Evolutionary conservation across 2,329 filamentous ascomycete genomes (phyloP), one percentile per base, ranked within the genome.

Genomic region (Colletotrichum sp.): DNA sequence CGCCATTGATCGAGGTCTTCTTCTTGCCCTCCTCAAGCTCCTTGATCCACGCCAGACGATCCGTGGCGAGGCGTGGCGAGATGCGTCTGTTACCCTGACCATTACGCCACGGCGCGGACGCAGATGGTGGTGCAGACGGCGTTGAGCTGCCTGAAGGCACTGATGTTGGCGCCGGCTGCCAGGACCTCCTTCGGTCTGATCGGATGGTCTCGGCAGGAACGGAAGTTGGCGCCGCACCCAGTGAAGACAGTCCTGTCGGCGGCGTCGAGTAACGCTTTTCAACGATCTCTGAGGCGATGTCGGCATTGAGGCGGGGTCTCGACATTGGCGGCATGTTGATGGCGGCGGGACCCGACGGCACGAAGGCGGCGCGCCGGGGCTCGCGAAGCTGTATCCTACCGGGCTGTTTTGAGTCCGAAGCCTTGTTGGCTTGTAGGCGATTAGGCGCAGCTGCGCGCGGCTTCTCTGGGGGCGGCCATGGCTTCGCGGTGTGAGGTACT

Each of bases 41-140:
- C 15, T 69, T 70, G 63, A 75, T 75, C 72, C 72, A 75, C 19
- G n/a, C 63, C 28, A 75, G 72, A 30, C 72, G 72, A n/a, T 75
- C 69, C 6, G 68, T n/a, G 8, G 28, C 68, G 15, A 75, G 55
- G 16, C 72, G 72, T 4, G 69, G 25, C 7, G 69, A 75, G 8
- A 28, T 36, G 25, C 28, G 60, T 16, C 69, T 55, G 22, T 48
- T 66, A 13, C 55, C 15, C 9, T 16, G 19, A 6, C 28, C 28
- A 12, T 32, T 63, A 6, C 72, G 72, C 52, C 69, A 75, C 19
- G 69, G 72, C 3, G 72, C 61, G 8, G 72, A 75, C 6, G 72
- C 72, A 3, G 72, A 72, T 8, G 72, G 72, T 8, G 72, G 63
- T 5, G 28, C 68, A 16, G 68, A 75, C 8, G 61, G 36, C 7